These are phyloP conservation scores for Piper betle DNA, from an alignment of 164 flowering plant species.

Conservation along the genomic window DNA sequence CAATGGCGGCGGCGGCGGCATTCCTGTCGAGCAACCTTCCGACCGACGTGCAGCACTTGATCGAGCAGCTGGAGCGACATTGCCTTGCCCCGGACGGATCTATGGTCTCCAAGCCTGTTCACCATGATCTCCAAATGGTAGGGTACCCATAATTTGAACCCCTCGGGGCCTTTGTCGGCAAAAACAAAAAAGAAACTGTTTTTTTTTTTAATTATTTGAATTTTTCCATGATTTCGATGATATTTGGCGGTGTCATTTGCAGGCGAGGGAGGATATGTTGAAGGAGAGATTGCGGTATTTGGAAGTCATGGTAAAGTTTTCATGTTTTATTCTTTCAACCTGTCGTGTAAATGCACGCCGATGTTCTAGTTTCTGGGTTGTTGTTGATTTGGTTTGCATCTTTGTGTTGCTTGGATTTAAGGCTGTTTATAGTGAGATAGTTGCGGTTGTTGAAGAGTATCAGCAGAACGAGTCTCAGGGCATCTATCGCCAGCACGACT, in stretches of 20 bases:
- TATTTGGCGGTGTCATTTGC: slow-evolving; percentile 11
- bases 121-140: slow-evolving; percentile 77
- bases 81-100: slow-evolving; percentile 97
- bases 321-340: not conserved
- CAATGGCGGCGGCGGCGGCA: slow-evolving; percentile 38
- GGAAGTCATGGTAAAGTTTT: slow-evolving; percentile 65
- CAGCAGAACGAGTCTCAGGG: slow-evolving; percentile 64
- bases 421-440: slow-evolving; percentile 80
- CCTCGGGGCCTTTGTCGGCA: no score
- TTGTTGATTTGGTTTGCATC: not conserved
- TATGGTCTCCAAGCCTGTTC: slow-evolving; percentile 68
- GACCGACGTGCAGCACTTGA: slow-evolving; percentile 46
- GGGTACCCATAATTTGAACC: slow-evolving; percentile 2
- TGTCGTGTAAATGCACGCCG: not conserved
- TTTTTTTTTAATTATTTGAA: not conserved
- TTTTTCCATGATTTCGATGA: slow-evolving; percentile 1
- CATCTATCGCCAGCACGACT: slow-evolving; percentile 51
- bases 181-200: no score
- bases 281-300: slow-evolving; percentile 81
- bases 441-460: slow-evolving; percentile 84
- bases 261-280: slow-evolving; percentile 96
- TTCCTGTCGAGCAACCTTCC: slow-evolving; percentile 42
- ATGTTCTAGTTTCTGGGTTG: not conserved
- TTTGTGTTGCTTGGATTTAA: slow-evolving; percentile 6
- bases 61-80: slow-evolving; percentile 89